Percentiles rank a stretch among this genome's conserved stretches.
phyloP scores from a whole-genome alignment of 1,284 basidiomycete genomes.

The Cerrena zonata region DNA sequence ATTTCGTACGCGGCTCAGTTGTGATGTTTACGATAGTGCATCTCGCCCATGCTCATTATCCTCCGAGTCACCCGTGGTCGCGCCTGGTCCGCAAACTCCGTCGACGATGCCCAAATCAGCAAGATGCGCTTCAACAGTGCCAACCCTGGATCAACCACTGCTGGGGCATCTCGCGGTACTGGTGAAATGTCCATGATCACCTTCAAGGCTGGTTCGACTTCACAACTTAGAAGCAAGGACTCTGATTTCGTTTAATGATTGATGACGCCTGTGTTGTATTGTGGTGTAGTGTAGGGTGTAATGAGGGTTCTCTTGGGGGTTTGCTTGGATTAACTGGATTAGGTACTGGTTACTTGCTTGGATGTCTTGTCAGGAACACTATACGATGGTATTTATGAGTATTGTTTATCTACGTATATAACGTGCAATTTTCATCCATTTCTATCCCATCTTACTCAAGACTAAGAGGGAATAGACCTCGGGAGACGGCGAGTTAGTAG shows the following conservation, averaged over 20 bases:
- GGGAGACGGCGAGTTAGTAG: no score
- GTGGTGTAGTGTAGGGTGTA: no score
- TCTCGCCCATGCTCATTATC: constrained; percentile 5
- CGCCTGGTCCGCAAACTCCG: background rate
- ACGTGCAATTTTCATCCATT: no score
- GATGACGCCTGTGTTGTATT: no score
- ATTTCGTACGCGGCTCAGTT: background rate
- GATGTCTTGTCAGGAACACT: no score
- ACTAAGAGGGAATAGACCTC: no score
- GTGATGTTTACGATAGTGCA: background rate
- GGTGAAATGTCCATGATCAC: background rate
- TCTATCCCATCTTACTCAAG: no score
- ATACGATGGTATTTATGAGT: no score
- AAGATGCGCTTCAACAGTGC: background rate
- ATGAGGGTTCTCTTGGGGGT: no score
- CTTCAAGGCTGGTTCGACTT: background rate
- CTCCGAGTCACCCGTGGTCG: background rate
- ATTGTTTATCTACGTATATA: no score
- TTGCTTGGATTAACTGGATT: no score
- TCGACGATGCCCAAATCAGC: background rate
- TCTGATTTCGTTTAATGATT: background rate
- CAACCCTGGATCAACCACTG: background rate
- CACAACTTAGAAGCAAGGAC: background rate
- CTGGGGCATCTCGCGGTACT: background rate
- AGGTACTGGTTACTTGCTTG: no score